A percentile compares a stretch with the other conserved stretches of the same genome.
Conservation (phyloP, 306 rosid genomes). For the Medicago truncatula region DNA sequence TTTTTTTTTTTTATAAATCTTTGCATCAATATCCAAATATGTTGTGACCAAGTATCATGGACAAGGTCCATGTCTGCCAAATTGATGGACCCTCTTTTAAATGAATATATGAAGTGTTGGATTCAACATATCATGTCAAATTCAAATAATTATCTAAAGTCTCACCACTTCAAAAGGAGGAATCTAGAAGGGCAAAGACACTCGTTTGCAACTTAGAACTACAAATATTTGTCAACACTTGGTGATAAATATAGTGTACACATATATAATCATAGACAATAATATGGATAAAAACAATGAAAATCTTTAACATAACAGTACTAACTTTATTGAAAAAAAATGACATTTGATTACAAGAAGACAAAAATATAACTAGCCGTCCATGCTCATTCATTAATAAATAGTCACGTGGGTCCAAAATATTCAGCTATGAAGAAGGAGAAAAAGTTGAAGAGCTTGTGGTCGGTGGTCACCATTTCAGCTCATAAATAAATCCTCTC, state of each 20-base stretch:
- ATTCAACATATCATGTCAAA: conserved; percentile 34
- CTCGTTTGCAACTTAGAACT: conserved; percentile 14
- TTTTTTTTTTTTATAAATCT: no score
- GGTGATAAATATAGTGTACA: conserved; percentile 37
- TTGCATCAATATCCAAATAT: background rate
- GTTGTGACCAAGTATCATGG: conserved; percentile 28
- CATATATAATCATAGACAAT: conserved; percentile 25
- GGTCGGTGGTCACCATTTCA: conserved; percentile 28
- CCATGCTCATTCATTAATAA: conserved; percentile 30
- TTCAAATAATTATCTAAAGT: conserved; percentile 12
- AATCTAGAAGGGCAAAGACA: conserved; percentile 49
- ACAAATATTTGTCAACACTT: conserved; percentile 33
- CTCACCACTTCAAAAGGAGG: conserved; percentile 36
- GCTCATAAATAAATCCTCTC: background rate
- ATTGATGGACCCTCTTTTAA: conserved; percentile 34
- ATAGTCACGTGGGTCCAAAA: conserved; percentile 41
- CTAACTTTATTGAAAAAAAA: conserved; percentile 5
- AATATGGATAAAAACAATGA: conserved; percentile 20
- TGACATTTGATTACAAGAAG: conserved; percentile 27
- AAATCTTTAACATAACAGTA: background rate
- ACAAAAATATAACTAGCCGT: conserved; percentile 35
- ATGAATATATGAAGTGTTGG: conserved; percentile 15
- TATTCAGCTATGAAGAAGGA: conserved; percentile 9
- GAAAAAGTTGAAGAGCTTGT: conserved; percentile 14
- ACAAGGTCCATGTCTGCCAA: conserved; percentile 19